Conservation (phyloP, 257 asterid species). For the Ophiorrhiza pumila region DNA sequence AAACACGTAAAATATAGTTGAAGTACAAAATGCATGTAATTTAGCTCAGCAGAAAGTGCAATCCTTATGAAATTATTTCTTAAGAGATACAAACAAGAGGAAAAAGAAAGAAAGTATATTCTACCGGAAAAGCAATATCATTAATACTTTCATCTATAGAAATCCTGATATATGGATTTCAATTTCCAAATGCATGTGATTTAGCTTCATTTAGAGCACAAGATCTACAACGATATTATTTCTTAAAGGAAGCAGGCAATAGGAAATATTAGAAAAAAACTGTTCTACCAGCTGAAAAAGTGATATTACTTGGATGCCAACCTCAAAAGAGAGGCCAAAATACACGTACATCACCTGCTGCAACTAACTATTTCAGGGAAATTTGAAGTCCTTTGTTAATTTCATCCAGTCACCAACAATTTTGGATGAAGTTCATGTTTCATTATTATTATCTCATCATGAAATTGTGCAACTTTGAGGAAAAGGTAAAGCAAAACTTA, state of each 20-base stretch:
- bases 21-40: not conserved
- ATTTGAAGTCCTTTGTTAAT: not conserved
- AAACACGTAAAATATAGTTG: not conserved
- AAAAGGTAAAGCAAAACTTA: conserved; percentile 42
- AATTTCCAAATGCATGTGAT: not conserved
- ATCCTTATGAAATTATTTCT: conserved; percentile 3
- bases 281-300: not conserved
- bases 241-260: not conserved
- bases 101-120: not conserved
- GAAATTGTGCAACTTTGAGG: not conserved
- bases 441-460: not conserved
- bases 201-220: not conserved
- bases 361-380: not conserved
- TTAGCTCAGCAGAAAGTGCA: not conserved
- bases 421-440: not conserved
- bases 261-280: not conserved
- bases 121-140: not conserved
- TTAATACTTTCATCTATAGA: not conserved
- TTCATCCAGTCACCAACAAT: not conserved
- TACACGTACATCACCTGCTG: not conserved
- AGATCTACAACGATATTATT: not conserved
- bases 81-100: not conserved
- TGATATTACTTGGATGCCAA: not conserved
- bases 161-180: not conserved
- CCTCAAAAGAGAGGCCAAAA: not conserved